Evolutionary conservation across 805 yeast species (phyloP).

Genomic region (Pichia paraexigua): DNA sequence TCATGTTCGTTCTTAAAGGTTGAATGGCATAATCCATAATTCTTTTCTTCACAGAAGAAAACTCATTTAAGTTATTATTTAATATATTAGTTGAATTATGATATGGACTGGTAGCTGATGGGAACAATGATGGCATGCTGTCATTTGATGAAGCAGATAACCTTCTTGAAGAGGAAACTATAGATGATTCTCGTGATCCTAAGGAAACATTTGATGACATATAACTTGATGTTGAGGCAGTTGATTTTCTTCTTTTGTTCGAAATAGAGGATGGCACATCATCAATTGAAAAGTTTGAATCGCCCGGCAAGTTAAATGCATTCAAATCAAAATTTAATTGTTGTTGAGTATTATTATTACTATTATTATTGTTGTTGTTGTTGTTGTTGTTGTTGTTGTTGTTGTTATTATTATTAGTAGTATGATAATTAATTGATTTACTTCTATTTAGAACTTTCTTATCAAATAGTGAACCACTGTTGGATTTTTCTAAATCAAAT

Average conservation of each 20-base stretch:
- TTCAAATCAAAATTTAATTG: conserved; percentile 20
- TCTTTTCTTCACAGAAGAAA: conserved; percentile 4
- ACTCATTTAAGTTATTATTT: not conserved
- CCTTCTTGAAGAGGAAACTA: conserved; percentile 21
- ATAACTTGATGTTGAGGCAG: conserved; percentile 22
- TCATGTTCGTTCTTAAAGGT: conserved; percentile 4
- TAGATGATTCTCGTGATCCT: conserved; percentile 22
- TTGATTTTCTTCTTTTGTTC: conserved; percentile 18
- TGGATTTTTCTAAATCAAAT: conserved; percentile 1
- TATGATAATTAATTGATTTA: not conserved
- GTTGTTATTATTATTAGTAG: no score
- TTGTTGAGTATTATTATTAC: not conserved
- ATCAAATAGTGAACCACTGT: conserved; percentile 17
- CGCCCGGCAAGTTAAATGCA: conserved; percentile 22
- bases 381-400: not conserved
- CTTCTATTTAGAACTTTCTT: conserved; percentile 10
- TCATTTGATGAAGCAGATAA: conserved; percentile 21
- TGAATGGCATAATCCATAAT: conserved; percentile 7
- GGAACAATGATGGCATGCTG: conserved; percentile 21
- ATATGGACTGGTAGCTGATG: conserved; percentile 22
- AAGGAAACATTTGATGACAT: conserved; percentile 20
- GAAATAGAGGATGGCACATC: conserved; percentile 7
- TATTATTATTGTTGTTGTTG: not conserved
- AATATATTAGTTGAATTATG: conserved; percentile 1
- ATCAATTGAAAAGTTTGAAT: conserved; percentile 11